Base-by-base conservation (phyloP, 2,329 filamentous ascomycete species). In the Teratosphaeria destructans region DNA sequence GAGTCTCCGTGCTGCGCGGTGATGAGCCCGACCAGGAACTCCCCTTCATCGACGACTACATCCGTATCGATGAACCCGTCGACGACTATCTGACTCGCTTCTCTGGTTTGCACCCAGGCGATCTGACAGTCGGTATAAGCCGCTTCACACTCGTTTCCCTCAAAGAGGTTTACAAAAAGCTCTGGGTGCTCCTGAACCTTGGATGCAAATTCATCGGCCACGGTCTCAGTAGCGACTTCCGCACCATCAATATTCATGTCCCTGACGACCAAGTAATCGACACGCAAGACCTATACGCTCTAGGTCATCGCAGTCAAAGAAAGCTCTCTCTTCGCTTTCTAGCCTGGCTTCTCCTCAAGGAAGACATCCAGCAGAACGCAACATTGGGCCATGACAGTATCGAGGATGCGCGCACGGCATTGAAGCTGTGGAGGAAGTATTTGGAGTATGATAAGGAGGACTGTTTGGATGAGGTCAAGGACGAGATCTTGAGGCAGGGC, bases 11-110 rank as follows among this genome's bases (percentile, higher is more conserved):
- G 1, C 82, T 97, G 12, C 85, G 95, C 27, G 92, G 92, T 8
- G 76, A 83, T 57, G 93, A 91, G 23, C 81, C 86, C 63, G 78
- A 87, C 47, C 90, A 95, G 72, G 91, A 91, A 0, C 74, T 87
- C 0, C 90, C 94, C 0, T 97, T 97, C 70, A 95, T 99, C 64
- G 94, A 99, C 70, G 94, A 99, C 75, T 99, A 99, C 73, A 96
- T 99, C 63, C 85, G 86, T 35, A 93, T 95, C 68, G 86, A 86
- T 61, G 94, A 97, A 71, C 86, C 88, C 0, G 90, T 99, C 27
- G 89, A 97, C 60, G 94, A 99, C 76, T 96, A 97, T 71, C 80
- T 99, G 43, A 99, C 95, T 0, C 87, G 88, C 53, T 97, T 90
- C 77, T 97, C 93, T 0, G 94, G 94, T 52, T 95, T 99, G 66